Conservation (phyloP, 208 protist genomes). For the Trypanosoma melophagium region DNA sequence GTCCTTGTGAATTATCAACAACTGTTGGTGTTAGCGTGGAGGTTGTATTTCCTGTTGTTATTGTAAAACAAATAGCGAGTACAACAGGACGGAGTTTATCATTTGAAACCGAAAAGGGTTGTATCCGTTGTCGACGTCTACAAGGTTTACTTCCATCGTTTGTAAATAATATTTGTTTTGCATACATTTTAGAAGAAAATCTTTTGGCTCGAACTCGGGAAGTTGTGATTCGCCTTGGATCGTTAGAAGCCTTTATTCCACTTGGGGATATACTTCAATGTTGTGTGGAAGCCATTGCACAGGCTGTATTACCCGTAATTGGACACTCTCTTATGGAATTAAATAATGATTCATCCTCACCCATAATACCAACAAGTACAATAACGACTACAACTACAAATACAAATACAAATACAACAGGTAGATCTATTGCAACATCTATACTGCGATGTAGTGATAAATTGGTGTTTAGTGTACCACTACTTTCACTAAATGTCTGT, state of each 20-base stretch:
- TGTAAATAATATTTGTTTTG: slow-evolving; percentile 27
- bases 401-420: not conserved
- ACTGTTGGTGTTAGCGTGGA: not conserved
- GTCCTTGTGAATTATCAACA: not conserved
- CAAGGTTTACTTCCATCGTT: slow-evolving; percentile 18
- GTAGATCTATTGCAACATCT: not conserved
- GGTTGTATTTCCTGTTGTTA: slow-evolving; percentile 24
- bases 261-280: slow-evolving; percentile 31
- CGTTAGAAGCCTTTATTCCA: slow-evolving; percentile 34
- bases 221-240: slow-evolving; percentile 12
- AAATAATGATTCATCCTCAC: not conserved
- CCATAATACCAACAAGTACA: no score
- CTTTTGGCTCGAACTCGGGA: slow-evolving; percentile 13
- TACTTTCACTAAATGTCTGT: slow-evolving; percentile 28
- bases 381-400: not conserved
- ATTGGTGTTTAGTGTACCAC: slow-evolving; percentile 18
- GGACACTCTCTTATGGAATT: not conserved
- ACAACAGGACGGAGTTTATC: slow-evolving; percentile 13
- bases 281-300: slow-evolving; percentile 36
- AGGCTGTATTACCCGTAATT: slow-evolving; percentile 30
- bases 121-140: slow-evolving; percentile 19
- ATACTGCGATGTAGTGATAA: slow-evolving; percentile 1
- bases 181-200: slow-evolving; percentile 23
- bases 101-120: slow-evolving; percentile 30
- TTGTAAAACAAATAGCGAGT: slow-evolving; percentile 23